Conservation (phyloP, 1,139 yeast species). For the Hyphopichia burtonii region DNA sequence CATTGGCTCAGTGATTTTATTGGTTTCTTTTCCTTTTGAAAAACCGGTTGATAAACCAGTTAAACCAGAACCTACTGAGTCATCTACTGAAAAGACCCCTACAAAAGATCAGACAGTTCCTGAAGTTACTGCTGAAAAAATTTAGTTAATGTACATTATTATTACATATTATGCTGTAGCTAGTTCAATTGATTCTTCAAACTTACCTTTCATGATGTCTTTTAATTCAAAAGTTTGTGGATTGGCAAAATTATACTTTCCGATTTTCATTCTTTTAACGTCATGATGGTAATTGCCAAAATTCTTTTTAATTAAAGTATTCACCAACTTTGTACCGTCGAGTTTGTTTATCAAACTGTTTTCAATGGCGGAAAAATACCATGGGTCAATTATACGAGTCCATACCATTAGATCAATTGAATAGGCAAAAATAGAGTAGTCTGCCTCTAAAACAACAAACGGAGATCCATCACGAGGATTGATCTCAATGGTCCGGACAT, state of each 20-base stretch:
- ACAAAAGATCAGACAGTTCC: slow-evolving; percentile 1
- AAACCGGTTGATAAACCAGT: slow-evolving; percentile 13
- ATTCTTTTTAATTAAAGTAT: slow-evolving; percentile 11
- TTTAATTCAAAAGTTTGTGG: slow-evolving; percentile 17
- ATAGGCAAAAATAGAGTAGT: slow-evolving; percentile 41
- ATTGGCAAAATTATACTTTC: slow-evolving; percentile 21
- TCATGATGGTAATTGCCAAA: slow-evolving; percentile 20
- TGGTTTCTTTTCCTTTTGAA: slow-evolving; percentile 30
- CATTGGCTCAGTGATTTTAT: slow-evolving; percentile 23
- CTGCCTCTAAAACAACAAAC: slow-evolving; percentile 31
- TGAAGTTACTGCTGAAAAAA: slow-evolving; percentile 4
- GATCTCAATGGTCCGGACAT: slow-evolving; percentile 30
- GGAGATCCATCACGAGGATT: slow-evolving; percentile 42
- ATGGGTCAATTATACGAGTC: slow-evolving; percentile 48
- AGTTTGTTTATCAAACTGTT: slow-evolving; percentile 1
- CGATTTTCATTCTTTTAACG: slow-evolving; percentile 15
- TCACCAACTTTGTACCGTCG: not conserved
- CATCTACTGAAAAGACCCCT: not conserved
- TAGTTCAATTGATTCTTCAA: slow-evolving; percentile 13
- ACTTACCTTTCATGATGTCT: slow-evolving; percentile 22
- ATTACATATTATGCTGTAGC: not conserved
- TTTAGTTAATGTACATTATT: not conserved
- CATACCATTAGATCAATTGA: slow-evolving; percentile 42
- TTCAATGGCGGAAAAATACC: slow-evolving; percentile 34
- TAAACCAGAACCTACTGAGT: not conserved